These are phyloP conservation scores for Sindora glabra DNA, from an alignment of 306 rosid genomes.

Conservation along the genomic window DNA sequence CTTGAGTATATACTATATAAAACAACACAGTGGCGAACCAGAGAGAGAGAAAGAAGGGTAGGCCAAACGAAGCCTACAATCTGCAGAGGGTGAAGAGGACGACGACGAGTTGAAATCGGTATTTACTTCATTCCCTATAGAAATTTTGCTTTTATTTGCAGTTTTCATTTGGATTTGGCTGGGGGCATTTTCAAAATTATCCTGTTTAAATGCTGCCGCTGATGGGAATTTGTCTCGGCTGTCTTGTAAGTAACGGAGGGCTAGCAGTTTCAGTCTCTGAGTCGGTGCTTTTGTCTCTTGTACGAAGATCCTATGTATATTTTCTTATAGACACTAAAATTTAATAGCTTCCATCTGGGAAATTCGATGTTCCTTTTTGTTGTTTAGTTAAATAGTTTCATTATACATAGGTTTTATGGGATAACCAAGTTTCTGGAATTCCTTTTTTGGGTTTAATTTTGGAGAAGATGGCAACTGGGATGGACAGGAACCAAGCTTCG, in stretches of 20 bases:
- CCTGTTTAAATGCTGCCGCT: too few species aligned
- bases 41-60: background rate
- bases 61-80: background rate
- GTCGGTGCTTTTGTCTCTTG: slow-evolving; percentile 9
- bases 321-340: background rate
- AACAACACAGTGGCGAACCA: background rate
- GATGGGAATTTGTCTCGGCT: background rate
- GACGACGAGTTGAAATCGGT: slow-evolving; percentile 6
- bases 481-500: slow-evolving; percentile 33
- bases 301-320: background rate
- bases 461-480: slow-evolving; percentile 21
- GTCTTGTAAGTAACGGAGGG: slow-evolving; percentile 17
- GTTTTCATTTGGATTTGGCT: background rate
- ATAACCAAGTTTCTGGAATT: background rate
- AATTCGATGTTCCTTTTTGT: background rate
- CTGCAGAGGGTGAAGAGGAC: background rate
- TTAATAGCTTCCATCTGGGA: background rate
- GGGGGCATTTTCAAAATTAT: too few species aligned
- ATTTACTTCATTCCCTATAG: background rate
- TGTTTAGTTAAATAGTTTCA: background rate
- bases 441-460: background rate
- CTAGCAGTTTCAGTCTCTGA: background rate
- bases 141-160: background rate
- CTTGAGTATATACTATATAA: too few species aligned
- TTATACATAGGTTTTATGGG: background rate